Evolutionary conservation across 176 grass and related monocot genomes (phyloP).

Genomic region (Poa annua): DNA sequence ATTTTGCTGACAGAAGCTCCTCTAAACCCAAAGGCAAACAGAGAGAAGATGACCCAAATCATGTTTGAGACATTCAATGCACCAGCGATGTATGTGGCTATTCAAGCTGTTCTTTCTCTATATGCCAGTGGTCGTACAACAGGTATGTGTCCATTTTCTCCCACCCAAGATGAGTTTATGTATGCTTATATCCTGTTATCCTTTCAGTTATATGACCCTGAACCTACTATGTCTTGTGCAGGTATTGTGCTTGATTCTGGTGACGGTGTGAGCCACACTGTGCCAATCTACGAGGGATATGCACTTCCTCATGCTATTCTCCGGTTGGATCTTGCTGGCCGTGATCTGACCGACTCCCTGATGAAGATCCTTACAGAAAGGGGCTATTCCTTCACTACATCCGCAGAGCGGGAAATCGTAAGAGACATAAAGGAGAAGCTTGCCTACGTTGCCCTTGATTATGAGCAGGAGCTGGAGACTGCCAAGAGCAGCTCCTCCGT

Average conservation of each 20-base stretch:
- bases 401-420: slow-evolving; percentile 53
- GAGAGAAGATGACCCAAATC: slow-evolving; percentile 57
- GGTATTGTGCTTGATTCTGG: slow-evolving; percentile 65
- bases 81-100: slow-evolving; percentile 53
- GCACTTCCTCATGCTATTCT: slow-evolving; percentile 65
- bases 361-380: slow-evolving; percentile 64
- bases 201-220: neutral
- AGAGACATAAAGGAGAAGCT: slow-evolving; percentile 64
- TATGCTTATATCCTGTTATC: neutral
- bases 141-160: slow-evolving; percentile 16
- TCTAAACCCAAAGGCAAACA: slow-evolving; percentile 53
- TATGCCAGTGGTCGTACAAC: slow-evolving; percentile 56
- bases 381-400: slow-evolving; percentile 55
- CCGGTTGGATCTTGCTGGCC: slow-evolving; percentile 53
- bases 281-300: slow-evolving; percentile 58
- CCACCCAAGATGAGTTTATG: slow-evolving; percentile 15
- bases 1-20: slow-evolving; percentile 50
- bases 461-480: slow-evolving; percentile 51
- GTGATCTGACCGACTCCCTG: slow-evolving; percentile 54
- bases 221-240: slow-evolving; percentile 31
- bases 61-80: slow-evolving; percentile 60
- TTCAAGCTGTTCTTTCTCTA: slow-evolving; percentile 52
- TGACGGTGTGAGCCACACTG: slow-evolving; percentile 55
- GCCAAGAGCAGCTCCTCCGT: slow-evolving; percentile 50
- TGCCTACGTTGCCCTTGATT: slow-evolving; percentile 51